A percentile compares a stretch with the other conserved stretches of the same genome.
These are phyloP conservation scores for Heliophila coronopifolia DNA, from an alignment of 441 rosid genomes.

Conservation along the genomic window DNA sequence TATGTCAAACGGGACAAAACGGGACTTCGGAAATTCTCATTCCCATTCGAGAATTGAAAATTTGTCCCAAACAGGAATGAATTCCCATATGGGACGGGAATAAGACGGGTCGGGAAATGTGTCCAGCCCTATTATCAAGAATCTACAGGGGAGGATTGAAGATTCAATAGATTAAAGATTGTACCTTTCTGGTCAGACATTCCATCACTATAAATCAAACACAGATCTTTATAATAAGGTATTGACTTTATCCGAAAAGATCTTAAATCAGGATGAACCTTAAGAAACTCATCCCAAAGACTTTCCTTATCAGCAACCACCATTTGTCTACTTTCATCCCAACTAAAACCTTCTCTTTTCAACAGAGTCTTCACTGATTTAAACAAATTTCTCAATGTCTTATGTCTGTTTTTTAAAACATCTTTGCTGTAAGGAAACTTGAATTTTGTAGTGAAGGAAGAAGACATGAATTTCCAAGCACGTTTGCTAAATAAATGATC, in stretches of 20 bases:
- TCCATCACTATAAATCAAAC: constrained; percentile 51
- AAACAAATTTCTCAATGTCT: constrained; percentile 57
- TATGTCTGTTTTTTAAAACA: constrained; percentile 62
- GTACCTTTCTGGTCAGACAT: constrained; percentile 47
- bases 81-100: no score
- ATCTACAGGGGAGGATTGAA: background rate
- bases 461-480: constrained; percentile 77
- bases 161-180: constrained; percentile 4
- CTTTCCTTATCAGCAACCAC: constrained; percentile 51
- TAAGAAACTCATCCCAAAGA: constrained; percentile 49
- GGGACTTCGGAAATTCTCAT: no score
- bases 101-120: no score
- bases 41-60: no score
- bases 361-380: constrained; percentile 54
- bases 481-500: constrained; percentile 70
- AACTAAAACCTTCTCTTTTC: constrained; percentile 49
- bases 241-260: constrained; percentile 56
- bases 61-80: no score
- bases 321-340: constrained; percentile 64
- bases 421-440: constrained; percentile 59
- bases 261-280: constrained; percentile 61
- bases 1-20: no score
- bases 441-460: constrained; percentile 55
- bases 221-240: constrained; percentile 59
- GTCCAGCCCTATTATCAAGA: background rate